Base-by-base conservation (phyloP, 2,329 filamentous ascomycete genomes). In the Venturia aucupariae region DNA sequence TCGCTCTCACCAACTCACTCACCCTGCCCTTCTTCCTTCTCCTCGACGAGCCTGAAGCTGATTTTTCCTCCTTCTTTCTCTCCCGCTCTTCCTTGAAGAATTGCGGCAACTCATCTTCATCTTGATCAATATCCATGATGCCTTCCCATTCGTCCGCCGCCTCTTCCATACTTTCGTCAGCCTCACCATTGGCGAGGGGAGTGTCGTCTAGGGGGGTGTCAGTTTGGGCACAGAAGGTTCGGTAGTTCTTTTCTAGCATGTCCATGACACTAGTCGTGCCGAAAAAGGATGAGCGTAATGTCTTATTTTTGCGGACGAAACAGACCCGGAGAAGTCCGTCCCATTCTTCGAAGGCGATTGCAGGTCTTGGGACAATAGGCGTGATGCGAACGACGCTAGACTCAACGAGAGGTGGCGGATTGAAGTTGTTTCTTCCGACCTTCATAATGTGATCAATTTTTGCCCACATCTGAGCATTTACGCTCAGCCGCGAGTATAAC, bases 401-500 rank as follows among this genome's bases (percentile, higher is more conserved):
- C 76, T 99, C 94, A 65, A 99, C 94, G 72, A 91, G 85, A 10
- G 94, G 94, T 0, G 94, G 93, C 0, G 94, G 94, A 67, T 90
- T 91, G 83, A 97, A 99, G 79, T 97, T 97, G 77, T 95, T 94
- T 77, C 88, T 90, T 68, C 92, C 92, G 57, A 97, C 93, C 78
- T 96, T 96, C 87, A 96, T 90, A 69, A 96, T 86, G 71, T 80
- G 83, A 30, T 80, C 81, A 32, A 65, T 62, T 70, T 86, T 87
- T 10, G 88, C 85, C 85, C 90, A 97, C 82, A 97, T 96, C 74
- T 97, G 93, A 22, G 90, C 90, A 71, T 97, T 97, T 65, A 96
- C 93, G 1, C 86, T 90, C 32, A 97, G 81, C n/a, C 94, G 84
- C 68, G 87, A 92, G 80, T 97, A 97, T 10, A 97, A 84, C 63